Conservation (phyloP, 129 eudicot species). For the Solidago caesia region DNA sequence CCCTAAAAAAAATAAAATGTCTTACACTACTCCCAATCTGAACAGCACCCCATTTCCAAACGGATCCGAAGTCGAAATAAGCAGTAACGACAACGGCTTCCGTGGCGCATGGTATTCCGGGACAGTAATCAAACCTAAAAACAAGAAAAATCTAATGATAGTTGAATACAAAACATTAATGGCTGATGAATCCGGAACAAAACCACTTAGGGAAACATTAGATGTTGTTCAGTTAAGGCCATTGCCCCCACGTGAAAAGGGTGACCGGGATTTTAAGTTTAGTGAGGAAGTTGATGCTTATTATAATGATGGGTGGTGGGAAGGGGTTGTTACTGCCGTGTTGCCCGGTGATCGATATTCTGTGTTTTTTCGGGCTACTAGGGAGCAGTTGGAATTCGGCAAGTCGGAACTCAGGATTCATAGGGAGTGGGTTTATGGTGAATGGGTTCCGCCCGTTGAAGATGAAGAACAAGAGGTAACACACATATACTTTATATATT, state of each 20-base stretch:
- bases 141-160: constrained; percentile 22
- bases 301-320: constrained; percentile 73
- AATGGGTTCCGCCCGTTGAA: constrained; percentile 66
- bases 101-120: constrained; percentile 88
- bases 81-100: constrained; percentile 83
- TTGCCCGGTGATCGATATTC: constrained; percentile 30
- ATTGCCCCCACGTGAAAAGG: constrained; percentile 47
- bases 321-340: constrained; percentile 51
- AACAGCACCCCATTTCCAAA: constrained; percentile 34
- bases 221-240: constrained; percentile 70
- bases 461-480: constrained; percentile 32
- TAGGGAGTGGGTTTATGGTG: constrained; percentile 70
- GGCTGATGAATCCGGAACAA: constrained; percentile 40
- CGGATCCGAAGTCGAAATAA: constrained; percentile 66
- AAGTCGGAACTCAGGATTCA: constrained; percentile 44
- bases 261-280: constrained; percentile 33
- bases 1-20: constrained; percentile 15
- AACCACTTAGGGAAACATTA: constrained; percentile 54
- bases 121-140: constrained; percentile 39
- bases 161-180: constrained; percentile 67
- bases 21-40: background rate
- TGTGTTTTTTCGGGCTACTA: constrained; percentile 46
- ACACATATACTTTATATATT: background rate
- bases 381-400: constrained; percentile 51
- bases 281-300: constrained; percentile 80